Percentiles rank a stretch among this genome's conserved stretches.
phyloP scores from a whole-genome alignment of 768 basidiomycete genomes.

The Macrolepiota dolichaula region DNA sequence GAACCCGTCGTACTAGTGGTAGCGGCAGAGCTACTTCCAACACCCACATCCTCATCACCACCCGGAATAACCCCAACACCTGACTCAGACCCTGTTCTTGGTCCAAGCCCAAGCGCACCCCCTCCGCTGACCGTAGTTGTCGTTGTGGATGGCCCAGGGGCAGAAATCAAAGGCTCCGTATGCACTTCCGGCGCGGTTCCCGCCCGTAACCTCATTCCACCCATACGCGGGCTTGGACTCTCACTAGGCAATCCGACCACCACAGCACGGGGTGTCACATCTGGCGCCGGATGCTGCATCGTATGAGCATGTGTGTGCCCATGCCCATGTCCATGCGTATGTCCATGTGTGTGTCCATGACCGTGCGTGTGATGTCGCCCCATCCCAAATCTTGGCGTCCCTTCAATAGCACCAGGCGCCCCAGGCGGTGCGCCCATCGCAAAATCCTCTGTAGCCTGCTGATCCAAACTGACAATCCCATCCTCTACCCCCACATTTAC shows the following conservation, averaged over 20 bases:
- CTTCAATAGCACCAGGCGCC: constrained; percentile 73
- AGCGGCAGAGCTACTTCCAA: not conserved
- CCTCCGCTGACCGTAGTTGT: not conserved
- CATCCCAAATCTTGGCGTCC: constrained; percentile 4
- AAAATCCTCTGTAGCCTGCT: constrained; percentile 73
- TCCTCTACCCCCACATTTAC: constrained; percentile 64
- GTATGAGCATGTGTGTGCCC: constrained; percentile 24
- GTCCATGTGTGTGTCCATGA: constrained; percentile 23
- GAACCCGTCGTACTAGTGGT: not conserved
- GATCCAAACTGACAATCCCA: constrained; percentile 69
- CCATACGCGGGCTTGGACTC: not conserved
- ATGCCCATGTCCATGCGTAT: constrained; percentile 19
- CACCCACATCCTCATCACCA: not conserved
- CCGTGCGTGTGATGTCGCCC: not conserved
- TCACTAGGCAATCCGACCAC: constrained; percentile 50
- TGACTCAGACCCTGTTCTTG: not conserved
- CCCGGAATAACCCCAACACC: not conserved
- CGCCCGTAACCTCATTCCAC: not conserved
- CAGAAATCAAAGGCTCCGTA: constrained; percentile 4
- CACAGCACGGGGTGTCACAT: constrained; percentile 63
- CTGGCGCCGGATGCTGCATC: constrained; percentile 37
- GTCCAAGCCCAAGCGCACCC: not conserved
- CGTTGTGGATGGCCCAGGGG: not conserved
- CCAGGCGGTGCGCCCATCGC: constrained; percentile 90
- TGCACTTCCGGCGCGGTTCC: constrained; percentile 6